phyloP scores from a whole-genome alignment of 1,139 yeast genomes.

The Scheffersomyces stambukii region DNA sequence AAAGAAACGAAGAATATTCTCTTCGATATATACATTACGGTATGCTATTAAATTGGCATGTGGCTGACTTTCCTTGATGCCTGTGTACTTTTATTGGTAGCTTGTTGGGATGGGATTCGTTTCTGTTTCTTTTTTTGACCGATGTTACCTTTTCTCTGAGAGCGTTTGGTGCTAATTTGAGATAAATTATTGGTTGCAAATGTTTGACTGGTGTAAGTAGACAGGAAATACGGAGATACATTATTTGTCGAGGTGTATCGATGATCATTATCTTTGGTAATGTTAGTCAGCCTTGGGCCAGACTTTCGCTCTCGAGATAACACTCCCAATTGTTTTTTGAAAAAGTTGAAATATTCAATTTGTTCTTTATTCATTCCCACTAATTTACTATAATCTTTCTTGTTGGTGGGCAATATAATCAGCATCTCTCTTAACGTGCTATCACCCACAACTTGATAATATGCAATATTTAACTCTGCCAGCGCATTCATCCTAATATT shows the following conservation, averaged over 20 bases:
- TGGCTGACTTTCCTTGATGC: no score
- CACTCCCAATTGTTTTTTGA: slow-evolving; percentile 39
- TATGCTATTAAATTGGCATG: no score
- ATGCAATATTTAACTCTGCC: slow-evolving; percentile 34
- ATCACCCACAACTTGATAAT: slow-evolving; percentile 44
- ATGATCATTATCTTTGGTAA: no score
- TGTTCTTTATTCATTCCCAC: slow-evolving; percentile 39
- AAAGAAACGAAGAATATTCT: not conserved
- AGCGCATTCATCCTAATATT: slow-evolving; percentile 42
- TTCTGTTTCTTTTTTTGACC: no score
- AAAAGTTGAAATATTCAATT: slow-evolving; percentile 39
- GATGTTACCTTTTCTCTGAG: no score
- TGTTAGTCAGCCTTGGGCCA: no score
- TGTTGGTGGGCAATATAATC: slow-evolving; percentile 47
- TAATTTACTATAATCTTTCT: slow-evolving; percentile 45
- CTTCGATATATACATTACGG: no score
- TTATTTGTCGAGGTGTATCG: slow-evolving; percentile 4
- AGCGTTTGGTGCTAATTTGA: no score
- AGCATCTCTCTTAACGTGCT: slow-evolving; percentile 54
- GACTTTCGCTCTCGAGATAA: slow-evolving; percentile 32
- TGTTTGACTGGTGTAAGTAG: no score
- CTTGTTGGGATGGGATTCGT: no score
- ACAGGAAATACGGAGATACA: slow-evolving; percentile 11
- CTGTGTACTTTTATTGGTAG: no score
- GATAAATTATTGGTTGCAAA: no score